Conservation (phyloP, 2,329 filamentous ascomycete genomes). For the Penicillium sp. region DNA sequence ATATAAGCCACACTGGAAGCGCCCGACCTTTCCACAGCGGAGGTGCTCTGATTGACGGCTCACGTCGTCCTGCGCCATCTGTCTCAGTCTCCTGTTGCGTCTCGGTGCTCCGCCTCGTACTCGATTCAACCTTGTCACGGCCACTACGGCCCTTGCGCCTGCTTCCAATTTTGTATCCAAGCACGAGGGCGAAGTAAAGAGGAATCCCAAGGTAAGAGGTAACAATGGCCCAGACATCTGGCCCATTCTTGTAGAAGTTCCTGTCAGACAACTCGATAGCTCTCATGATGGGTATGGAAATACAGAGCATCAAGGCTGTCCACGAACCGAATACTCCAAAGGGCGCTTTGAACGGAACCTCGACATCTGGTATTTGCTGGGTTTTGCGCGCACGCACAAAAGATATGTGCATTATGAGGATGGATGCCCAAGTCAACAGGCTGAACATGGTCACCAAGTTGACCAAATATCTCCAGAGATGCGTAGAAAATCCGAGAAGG, state of each 20-base stretch:
- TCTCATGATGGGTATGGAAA: constrained; percentile 77
- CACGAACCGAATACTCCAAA: constrained; percentile 72
- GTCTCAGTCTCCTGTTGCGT: constrained; percentile 1
- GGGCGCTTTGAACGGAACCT: constrained; percentile 69
- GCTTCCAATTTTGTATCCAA: constrained; percentile 66
- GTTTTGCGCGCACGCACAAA: constrained; percentile 67
- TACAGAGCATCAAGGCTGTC: constrained; percentile 69
- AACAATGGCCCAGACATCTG: constrained; percentile 74
- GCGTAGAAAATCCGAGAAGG: constrained; percentile 59
- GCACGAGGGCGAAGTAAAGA: constrained; percentile 70
- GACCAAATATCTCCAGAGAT: constrained; percentile 67
- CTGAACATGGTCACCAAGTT: constrained; percentile 71
- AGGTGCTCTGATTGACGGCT: neutral
- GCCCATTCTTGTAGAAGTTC: constrained; percentile 52
- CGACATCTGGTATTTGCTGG: constrained; percentile 61
- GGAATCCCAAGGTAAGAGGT: constrained; percentile 78
- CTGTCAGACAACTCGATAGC: constrained; percentile 72
- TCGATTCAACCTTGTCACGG: constrained; percentile 63
- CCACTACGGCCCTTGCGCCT: constrained; percentile 56
- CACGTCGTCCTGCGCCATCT: constrained; percentile 1
- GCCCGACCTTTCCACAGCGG: constrained; percentile 3
- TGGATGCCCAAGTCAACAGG: constrained; percentile 69
- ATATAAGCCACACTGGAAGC: constrained; percentile 19
- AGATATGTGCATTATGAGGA: constrained; percentile 69
- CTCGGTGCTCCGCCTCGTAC: constrained; percentile 66